Base-by-base conservation (phyloP, 2,329 filamentous ascomycete species). In the Aschersonia sp. region DNA sequence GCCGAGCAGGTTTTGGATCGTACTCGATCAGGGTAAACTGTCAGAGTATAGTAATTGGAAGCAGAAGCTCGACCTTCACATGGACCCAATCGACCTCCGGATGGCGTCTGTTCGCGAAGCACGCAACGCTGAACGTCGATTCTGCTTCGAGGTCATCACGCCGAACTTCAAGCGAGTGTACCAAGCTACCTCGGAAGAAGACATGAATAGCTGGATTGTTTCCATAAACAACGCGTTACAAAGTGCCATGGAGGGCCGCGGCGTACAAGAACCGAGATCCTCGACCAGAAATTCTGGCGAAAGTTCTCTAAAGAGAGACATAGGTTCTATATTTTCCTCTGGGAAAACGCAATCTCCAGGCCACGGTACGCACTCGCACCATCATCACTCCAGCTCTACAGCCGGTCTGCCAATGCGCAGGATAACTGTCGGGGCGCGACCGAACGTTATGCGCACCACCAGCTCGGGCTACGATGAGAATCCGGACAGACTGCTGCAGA, bases 21-120 rank as follows among this genome's bases (percentile, higher is more conserved):
- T 98, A 2, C 73, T 98, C 43, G 94, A 97, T 61, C 89, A 95
- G 64, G 92, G 92, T 30, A 95, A 92, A 62, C 74, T 98, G 12
- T 96, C 90, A 1, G 92, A 98, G 61, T 98, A 98, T 66, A 95
- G 89, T 62, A 97, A 98, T 63, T 98, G 92, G 92, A 98, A 98
- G 66, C 87, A 98, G 62, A 90, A 81, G 62, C 76, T 98, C 30
- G 92, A 98, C 64, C 71, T 97, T 30, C 94, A 98, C 62, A 97
- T 95, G 80, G 92, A 97, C 2, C 92, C 92, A 0, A 97, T 98
- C 54, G 94, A 98, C 63, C 72, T 98, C 43, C 85, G 92, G 37
- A 92, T 97, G 80, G 92, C 92, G 8, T 97, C 92, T 12, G 94
- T 98, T 12, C 81, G 92, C 49, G 92, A 98, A 68, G 90, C 94